Base-by-base conservation (phyloP, 805 yeast genomes). In the Ogataea paraovalis region DNA sequence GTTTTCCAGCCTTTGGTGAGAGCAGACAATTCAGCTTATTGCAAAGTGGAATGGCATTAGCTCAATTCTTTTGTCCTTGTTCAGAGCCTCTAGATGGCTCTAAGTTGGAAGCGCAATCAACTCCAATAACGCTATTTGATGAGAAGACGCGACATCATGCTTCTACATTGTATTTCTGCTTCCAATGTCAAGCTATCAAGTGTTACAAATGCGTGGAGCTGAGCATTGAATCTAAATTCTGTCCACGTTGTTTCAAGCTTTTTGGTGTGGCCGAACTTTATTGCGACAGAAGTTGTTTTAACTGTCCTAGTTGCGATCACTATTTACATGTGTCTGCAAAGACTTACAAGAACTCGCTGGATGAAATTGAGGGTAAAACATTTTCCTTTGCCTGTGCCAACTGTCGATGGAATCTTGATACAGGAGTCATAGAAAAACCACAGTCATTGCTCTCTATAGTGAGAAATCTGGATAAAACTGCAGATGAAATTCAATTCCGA, bases 341-440 rank as follows among this genome's bases (percentile, higher is more conserved):
- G 36, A 41, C 58, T 52, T 44, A 52, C 30, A 36, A 39, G 18
- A 45, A 42, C 20, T 47, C 43, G 19, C 16, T 36, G 9, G 51
- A 43, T 13, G 53, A 48, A 22, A 48, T 52, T 14, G 51, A 48
- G 18, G 61, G 63, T 14, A 75, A 73, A 51, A 45, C 60, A 2
- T 76, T 75, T 49, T 45, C 43, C 7, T 73, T 76, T 45, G 52
- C 50, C 13, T 77, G 82, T 56, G 50, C 53, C 3, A 54, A 46
- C 42, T 70, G 78, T 50, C 40, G 47, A 2, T 77, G 68, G 60
- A 25, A 12, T 0, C 76, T 66, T 47, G 46, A 53, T 16, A 71
- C 80, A 1, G 67, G 64, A 1, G 46, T 67, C 4, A 64, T 75
- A 7, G 57, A 60, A 19, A 72, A 66, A 45, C 80, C 80, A 1